A percentile compares a stretch with the other conserved stretches of the same genome.
phyloP scores from a whole-genome alignment of 2,329 filamentous ascomycete species.

The Epichloe uncinata region DNA sequence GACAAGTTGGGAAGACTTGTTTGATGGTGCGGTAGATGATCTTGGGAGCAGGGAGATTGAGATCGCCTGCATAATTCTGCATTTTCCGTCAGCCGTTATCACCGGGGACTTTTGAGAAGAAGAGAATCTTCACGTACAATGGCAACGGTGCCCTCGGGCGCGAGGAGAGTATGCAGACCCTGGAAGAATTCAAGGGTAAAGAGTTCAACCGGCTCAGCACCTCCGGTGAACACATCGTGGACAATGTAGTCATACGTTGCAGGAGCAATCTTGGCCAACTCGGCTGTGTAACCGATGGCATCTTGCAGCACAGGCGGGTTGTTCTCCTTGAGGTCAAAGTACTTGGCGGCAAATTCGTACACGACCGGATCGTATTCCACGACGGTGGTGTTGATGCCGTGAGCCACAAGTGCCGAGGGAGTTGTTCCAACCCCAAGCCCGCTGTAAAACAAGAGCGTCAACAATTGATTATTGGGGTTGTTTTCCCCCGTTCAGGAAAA shows the following conservation, averaged over 20 bases:
- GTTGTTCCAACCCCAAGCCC: slow-evolving; percentile 89
- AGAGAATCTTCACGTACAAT: slow-evolving; percentile 46
- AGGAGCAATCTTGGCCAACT: slow-evolving; percentile 27
- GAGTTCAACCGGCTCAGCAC: slow-evolving; percentile 75
- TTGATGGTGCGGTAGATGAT: slow-evolving; percentile 74
- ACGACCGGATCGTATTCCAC: slow-evolving; percentile 91
- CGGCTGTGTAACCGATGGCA: slow-evolving; percentile 55
- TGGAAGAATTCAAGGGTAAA: slow-evolving; percentile 79
- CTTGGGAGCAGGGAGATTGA: slow-evolving; percentile 60
- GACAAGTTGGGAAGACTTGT: slow-evolving; percentile 74
- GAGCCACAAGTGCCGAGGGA: slow-evolving; percentile 65
- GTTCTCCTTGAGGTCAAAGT: slow-evolving; percentile 67
- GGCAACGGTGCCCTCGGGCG: slow-evolving; percentile 68
- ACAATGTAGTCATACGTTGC: slow-evolving; percentile 78
- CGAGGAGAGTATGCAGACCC: slow-evolving; percentile 57
- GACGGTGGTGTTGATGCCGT: slow-evolving; percentile 84
- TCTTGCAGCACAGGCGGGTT: slow-evolving; percentile 73
- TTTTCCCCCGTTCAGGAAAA: neutral
- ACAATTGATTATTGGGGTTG: neutral
- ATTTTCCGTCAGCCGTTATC: slow-evolving; percentile 7
- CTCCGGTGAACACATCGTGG: slow-evolving; percentile 95
- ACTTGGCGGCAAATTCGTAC: slow-evolving; percentile 66
- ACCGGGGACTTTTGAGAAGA: neutral
- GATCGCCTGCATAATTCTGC: slow-evolving; percentile 89
- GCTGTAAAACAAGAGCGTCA: slow-evolving; percentile 25